Percentiles rank a stretch among this genome's conserved stretches.
Conservation (phyloP, 139 green algal species). For the Parachlorella kessleri region DNA sequence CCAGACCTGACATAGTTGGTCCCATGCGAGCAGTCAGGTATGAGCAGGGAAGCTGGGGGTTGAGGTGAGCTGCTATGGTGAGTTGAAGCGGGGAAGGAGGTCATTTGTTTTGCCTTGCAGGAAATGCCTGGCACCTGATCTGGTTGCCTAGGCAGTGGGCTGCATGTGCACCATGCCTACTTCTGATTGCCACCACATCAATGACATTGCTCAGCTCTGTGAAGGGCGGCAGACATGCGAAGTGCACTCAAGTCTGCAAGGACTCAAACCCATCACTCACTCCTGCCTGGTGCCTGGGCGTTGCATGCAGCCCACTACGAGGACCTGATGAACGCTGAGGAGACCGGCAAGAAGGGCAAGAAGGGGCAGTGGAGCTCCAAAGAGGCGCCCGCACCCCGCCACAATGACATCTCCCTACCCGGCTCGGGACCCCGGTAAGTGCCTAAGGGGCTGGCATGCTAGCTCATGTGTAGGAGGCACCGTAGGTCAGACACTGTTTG, state of each 20-base stretch:
- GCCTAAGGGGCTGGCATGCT: too few species aligned
- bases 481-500: too few species aligned
- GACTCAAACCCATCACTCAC: background rate
- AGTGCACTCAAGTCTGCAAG: too few species aligned
- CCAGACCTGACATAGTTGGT: too few species aligned
- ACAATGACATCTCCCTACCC: slow-evolving; percentile 89
- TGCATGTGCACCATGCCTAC: too few species aligned
- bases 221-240: too few species aligned
- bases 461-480: too few species aligned
- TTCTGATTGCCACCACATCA: too few species aligned
- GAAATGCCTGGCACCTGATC: background rate
- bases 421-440: slow-evolving; percentile 41
- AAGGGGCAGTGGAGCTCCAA: slow-evolving; percentile 84
- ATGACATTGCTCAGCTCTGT: too few species aligned
- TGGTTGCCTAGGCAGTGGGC: too few species aligned
- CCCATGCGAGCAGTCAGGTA: too few species aligned
- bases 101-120: background rate
- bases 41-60: too few species aligned
- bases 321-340: slow-evolving; percentile 84
- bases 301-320: slow-evolving; percentile 81
- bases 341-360: slow-evolving; percentile 73
- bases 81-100: background rate
- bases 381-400: slow-evolving; percentile 65
- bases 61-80: background rate
- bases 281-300: background rate